Conservation (phyloP, 169 alveolate species). For the Plasmodium yoelii region DNA sequence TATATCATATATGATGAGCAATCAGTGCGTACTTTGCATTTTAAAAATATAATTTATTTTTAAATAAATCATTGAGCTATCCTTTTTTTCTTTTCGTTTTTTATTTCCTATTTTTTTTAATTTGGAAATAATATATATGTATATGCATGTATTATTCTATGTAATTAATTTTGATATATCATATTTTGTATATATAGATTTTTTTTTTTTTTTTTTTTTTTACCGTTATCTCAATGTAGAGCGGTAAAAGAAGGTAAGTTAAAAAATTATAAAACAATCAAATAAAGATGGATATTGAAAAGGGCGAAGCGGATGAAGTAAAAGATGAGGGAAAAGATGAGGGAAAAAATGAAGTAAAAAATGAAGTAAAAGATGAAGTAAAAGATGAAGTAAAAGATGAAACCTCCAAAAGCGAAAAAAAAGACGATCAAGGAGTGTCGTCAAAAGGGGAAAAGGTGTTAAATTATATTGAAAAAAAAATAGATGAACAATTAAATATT, state of each 20-base stretch:
- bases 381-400: not conserved
- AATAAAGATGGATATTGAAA: not conserved
- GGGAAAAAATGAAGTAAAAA: not conserved
- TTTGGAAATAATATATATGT: not conserved
- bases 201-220: not conserved
- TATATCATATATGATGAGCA: too few species aligned
- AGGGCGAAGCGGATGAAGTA: not conserved
- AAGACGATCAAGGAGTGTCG: not conserved
- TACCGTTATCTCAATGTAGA: too few species aligned
- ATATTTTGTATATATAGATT: not conserved
- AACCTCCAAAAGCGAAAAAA: too few species aligned
- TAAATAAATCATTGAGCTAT: too few species aligned
- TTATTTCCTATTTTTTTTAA: too few species aligned
- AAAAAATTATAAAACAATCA: not conserved
- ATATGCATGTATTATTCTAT: not conserved
- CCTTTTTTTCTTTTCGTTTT: too few species aligned
- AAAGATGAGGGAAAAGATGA: not conserved
- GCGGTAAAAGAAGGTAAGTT: too few species aligned
- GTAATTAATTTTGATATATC: not conserved
- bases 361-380: not conserved
- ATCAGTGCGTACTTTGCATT: too few species aligned
- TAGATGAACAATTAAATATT: slow-evolving; percentile 6
- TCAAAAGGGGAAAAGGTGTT: not conserved
- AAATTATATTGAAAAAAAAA: not conserved
- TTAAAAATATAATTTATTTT: too few species aligned